Evolutionary conservation across 2,329 filamentous ascomycete genomes (phyloP).

Genomic region (Cladosporium sphaerospermum): DNA sequence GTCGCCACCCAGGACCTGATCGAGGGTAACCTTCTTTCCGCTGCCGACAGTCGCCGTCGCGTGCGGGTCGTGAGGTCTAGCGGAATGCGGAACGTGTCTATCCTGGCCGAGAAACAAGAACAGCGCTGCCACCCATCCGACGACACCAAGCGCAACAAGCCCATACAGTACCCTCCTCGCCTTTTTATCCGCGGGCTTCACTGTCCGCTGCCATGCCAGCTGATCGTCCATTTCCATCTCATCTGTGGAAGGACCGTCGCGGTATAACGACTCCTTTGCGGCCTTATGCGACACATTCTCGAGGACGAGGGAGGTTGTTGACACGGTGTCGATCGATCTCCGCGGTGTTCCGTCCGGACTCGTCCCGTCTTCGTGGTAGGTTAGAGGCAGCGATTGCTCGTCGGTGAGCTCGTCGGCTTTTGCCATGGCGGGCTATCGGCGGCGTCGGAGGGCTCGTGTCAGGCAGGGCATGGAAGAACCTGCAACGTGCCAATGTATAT

Average conservation of each 20-base stretch:
- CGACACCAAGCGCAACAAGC: constrained; percentile 53
- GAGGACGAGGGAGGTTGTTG: constrained; percentile 76
- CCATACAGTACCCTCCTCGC: constrained; percentile 59
- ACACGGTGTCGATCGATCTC: constrained; percentile 64
- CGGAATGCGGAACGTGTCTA: constrained; percentile 59
- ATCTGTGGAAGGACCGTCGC: constrained; percentile 28
- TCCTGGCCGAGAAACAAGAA: constrained; percentile 60
- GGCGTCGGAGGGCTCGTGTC: not conserved
- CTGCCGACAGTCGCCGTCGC: constrained; percentile 56
- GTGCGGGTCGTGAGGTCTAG: constrained; percentile 61
- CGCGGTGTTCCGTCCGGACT: constrained; percentile 35
- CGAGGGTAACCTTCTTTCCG: constrained; percentile 66
- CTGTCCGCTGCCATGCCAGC: constrained; percentile 34
- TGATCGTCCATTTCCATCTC: constrained; percentile 49
- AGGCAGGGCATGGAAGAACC: not conserved
- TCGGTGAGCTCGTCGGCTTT: constrained; percentile 25
- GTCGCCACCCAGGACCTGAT: constrained; percentile 60
- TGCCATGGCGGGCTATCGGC: constrained; percentile 13
- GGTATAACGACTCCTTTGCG: constrained; percentile 38
- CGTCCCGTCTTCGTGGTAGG: constrained; percentile 28
- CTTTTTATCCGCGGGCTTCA: constrained; percentile 57
- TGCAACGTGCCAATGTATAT: too few species aligned
- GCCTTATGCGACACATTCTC: constrained; percentile 61
- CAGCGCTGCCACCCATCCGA: constrained; percentile 64
- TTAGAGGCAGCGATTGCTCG: constrained; percentile 43